These are phyloP conservation scores for Kwoniella shivajii DNA, from an alignment of 1,284 basidiomycete species.

Conservation along the genomic window DNA sequence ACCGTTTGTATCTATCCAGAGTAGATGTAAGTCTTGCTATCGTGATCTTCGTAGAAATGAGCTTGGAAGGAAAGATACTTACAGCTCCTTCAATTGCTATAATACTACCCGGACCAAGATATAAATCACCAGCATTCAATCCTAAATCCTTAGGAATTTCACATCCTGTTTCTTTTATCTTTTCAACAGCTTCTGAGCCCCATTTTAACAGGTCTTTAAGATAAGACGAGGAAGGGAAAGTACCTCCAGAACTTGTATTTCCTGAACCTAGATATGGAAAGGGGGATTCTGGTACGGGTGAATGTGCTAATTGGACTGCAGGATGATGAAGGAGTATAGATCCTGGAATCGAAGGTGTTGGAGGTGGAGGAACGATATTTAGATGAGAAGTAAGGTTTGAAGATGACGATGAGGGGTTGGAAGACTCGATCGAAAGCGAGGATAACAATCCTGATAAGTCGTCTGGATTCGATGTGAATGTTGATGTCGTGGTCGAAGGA, in stretches of 20 bases:
- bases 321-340: conserved; percentile 46
- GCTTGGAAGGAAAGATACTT: conserved; percentile 6
- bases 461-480: conserved; percentile 11
- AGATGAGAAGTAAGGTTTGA: conserved; percentile 28
- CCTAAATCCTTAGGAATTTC: conserved; percentile 76
- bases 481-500: background rate
- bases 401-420: background rate
- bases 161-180: conserved; percentile 65
- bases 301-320: conserved; percentile 48
- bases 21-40: background rate
- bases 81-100: conserved; percentile 50
- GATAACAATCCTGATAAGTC: conserved; percentile 41
- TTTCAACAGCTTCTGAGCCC: conserved; percentile 67
- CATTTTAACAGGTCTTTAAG: conserved; percentile 56
- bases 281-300: conserved; percentile 41
- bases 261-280: conserved; percentile 36
- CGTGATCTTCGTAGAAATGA: background rate
- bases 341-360: conserved; percentile 28
- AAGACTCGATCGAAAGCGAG: conserved; percentile 31
- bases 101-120: conserved; percentile 63
- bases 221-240: conserved; percentile 37
- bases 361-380: conserved; percentile 32
- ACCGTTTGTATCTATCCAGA: conserved; percentile 60
- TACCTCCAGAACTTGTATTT: conserved; percentile 1
- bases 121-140: conserved; percentile 73